Conservation (phyloP, 2,329 filamentous ascomycete species). For the Ascochyta fabae region DNA sequence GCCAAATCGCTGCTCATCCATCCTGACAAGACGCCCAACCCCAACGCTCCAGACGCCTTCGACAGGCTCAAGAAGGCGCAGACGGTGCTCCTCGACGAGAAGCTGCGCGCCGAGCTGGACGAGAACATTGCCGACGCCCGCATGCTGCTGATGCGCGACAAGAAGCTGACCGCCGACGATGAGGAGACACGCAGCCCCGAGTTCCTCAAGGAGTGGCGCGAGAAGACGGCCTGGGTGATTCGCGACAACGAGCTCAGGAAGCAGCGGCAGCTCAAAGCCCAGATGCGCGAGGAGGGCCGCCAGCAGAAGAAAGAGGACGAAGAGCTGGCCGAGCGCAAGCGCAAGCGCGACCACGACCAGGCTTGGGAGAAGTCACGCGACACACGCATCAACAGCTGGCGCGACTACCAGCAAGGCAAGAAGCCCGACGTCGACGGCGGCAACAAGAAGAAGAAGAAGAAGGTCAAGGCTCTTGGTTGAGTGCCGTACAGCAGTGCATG, state of each 20-base stretch:
- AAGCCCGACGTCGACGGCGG: conserved; percentile 54
- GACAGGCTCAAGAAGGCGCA: conserved; percentile 96
- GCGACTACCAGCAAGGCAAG: conserved; percentile 79
- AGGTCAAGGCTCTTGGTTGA: conserved; percentile 61
- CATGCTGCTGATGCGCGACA: conserved; percentile 91
- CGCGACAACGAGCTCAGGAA: conserved; percentile 90
- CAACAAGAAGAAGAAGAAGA: conserved; percentile 61
- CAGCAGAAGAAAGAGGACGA: conserved; percentile 86
- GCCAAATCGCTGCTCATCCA: conserved; percentile 99
- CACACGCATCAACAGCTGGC: conserved; percentile 90
- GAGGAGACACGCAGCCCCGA: conserved; percentile 83
- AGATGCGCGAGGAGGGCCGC: conserved; percentile 95
- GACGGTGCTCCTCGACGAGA: conserved; percentile 89
- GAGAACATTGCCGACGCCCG: conserved; percentile 96
- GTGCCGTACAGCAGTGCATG: not conserved
- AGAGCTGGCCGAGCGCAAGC: conserved; percentile 70
- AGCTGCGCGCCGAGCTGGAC: conserved; percentile 83
- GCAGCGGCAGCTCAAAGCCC: conserved; percentile 84
- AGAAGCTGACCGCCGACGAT: conserved; percentile 89
- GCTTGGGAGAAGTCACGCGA: conserved; percentile 95
- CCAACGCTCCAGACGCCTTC: conserved; percentile 90
- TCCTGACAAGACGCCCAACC: conserved; percentile 95
- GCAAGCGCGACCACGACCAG: conserved; percentile 83
- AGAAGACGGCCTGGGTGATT: conserved; percentile 87
- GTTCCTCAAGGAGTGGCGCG: conserved; percentile 85